phyloP scores from a whole-genome alignment of 2,329 filamentous ascomycete genomes.

The Ophidiomyces ophidiicola region DNA sequence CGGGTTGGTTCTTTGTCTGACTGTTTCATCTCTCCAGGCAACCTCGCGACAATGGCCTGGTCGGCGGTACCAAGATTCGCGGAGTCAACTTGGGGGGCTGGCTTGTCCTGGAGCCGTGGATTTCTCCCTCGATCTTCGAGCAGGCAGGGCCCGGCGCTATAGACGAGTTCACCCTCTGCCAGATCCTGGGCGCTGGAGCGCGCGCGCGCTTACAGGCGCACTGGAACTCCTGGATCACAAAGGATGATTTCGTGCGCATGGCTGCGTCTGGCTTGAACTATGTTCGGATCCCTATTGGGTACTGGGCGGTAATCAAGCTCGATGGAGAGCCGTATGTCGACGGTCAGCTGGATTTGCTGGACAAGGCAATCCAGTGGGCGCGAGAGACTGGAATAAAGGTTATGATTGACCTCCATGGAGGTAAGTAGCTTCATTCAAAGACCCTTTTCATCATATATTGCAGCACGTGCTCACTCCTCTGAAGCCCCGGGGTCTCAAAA shows the following conservation, averaged over 20 bases:
- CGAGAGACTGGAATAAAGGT: constrained; percentile 47
- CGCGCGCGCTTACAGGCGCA: constrained; percentile 40
- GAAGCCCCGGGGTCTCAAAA: constrained; percentile 51
- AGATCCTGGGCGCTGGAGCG: constrained; percentile 40
- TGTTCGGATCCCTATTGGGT: constrained; percentile 53
- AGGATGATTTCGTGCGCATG: constrained; percentile 45
- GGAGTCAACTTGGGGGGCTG: constrained; percentile 56
- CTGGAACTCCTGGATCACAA: constrained; percentile 48
- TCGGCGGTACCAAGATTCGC: constrained; percentile 37
- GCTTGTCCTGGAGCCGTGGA: constrained; percentile 54
- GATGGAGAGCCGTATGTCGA: constrained; percentile 49
- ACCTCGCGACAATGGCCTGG: background rate
- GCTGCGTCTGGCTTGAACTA: constrained; percentile 48
- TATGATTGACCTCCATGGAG: constrained; percentile 56
- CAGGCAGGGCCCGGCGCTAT: constrained; percentile 37
- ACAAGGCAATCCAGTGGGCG: constrained; percentile 49
- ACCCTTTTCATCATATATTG: constrained; percentile 5
- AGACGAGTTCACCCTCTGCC: constrained; percentile 46
- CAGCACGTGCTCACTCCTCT: background rate
- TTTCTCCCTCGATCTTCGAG: constrained; percentile 50
- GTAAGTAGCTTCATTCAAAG: constrained; percentile 31
- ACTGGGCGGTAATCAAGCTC: constrained; percentile 48
- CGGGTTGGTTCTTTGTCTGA: constrained; percentile 39
- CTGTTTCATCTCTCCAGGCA: background rate
- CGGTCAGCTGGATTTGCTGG: constrained; percentile 48